These are phyloP conservation scores for Tylopilus sp. DNA, from an alignment of 768 basidiomycete species.

Conservation along the genomic window DNA sequence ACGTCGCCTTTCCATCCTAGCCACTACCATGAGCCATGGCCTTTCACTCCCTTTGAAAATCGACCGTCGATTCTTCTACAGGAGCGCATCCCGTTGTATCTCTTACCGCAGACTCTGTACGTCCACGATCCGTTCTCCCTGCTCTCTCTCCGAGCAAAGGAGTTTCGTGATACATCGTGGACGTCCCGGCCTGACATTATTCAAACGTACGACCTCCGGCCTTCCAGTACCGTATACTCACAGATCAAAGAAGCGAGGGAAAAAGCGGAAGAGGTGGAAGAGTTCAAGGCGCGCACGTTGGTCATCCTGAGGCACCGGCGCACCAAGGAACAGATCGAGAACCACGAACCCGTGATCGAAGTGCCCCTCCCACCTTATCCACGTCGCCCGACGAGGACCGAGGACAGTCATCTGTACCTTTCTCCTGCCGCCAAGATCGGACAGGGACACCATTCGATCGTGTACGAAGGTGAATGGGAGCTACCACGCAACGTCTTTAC, in stretches of 20 bases:
- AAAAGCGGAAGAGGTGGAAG: conserved; percentile 8
- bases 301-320: conserved; percentile 21
- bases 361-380: conserved; percentile 30
- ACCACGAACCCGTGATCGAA: conserved; percentile 27
- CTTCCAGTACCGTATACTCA: neutral
- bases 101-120: conserved; percentile 39
- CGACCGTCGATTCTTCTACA: conserved; percentile 28
- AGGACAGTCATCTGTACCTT: conserved; percentile 50
- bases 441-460: conserved; percentile 49
- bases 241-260: conserved; percentile 1
- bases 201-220: conserved; percentile 30
- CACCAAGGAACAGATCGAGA: conserved; percentile 20
- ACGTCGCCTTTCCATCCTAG: conserved; percentile 31
- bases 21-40: conserved; percentile 41
- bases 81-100: conserved; percentile 31
- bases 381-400: conserved; percentile 15
- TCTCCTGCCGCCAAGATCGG: conserved; percentile 38
- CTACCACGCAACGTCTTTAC: conserved; percentile 43
- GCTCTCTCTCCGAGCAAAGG: conserved; percentile 17
- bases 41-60: conserved; percentile 35
- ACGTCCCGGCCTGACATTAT: conserved; percentile 28
- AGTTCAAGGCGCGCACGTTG: conserved; percentile 13
- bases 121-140: conserved; percentile 44
- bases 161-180: conserved; percentile 20
- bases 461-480: conserved; percentile 50